phyloP scores from a whole-genome alignment of 768 basidiomycete genomes.

The Auricularia auricula-judae region DNA sequence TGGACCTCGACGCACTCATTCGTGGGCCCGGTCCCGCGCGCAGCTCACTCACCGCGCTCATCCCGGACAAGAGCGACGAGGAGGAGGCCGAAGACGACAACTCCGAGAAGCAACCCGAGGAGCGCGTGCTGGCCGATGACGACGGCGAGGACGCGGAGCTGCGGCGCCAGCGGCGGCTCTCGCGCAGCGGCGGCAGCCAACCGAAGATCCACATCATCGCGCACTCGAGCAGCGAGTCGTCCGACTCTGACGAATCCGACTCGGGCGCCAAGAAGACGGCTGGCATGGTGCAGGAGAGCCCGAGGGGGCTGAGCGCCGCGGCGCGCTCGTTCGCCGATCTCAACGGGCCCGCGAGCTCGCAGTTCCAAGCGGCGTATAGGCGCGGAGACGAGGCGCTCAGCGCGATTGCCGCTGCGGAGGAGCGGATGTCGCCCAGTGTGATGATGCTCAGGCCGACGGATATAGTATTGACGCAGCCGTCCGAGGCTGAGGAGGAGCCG shows the following conservation, averaged over 20 bases:
- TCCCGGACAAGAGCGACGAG: neutral
- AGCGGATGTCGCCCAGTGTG: neutral
- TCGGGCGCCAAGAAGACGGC: no score
- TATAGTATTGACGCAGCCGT: neutral
- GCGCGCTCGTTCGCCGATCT: neutral
- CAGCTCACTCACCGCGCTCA: neutral
- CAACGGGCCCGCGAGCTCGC: neutral
- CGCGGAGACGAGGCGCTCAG: neutral
- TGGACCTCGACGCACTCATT: slow-evolving; percentile 30
- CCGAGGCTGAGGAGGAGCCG: neutral
- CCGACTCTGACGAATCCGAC: neutral
- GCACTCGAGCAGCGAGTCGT: neutral
- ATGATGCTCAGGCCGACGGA: neutral
- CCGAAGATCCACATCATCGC: neutral
- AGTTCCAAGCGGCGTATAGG: neutral
- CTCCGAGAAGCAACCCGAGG: neutral
- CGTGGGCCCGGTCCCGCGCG: slow-evolving; percentile 27
- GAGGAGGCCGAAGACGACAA: neutral
- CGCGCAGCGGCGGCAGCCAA: neutral
- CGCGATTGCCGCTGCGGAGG: neutral
- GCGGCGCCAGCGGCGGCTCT: neutral
- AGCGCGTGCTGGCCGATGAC: neutral
- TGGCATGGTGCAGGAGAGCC: no score
- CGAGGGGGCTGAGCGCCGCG: no score
- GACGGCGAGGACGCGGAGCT: neutral